Evolutionary conservation across 2,329 filamentous ascomycete genomes (phyloP).

Genomic region (Teratosphaeria gauchensis): DNA sequence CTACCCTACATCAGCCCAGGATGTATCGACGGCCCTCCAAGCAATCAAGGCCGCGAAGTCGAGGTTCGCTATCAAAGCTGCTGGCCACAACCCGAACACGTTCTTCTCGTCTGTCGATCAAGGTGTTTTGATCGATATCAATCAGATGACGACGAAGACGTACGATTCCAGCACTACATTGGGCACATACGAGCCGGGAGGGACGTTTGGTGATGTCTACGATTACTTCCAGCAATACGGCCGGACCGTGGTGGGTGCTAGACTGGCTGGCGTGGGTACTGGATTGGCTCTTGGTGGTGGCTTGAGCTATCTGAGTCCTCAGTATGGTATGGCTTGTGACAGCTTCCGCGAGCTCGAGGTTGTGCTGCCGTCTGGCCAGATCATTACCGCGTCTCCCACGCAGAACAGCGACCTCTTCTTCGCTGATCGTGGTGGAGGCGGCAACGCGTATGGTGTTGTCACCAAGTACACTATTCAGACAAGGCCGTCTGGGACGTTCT

Average conservation of each 20-base stretch:
- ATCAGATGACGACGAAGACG: not conserved
- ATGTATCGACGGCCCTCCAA: not conserved
- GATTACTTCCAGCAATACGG: not conserved
- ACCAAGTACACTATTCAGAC: slow-evolving; percentile 9
- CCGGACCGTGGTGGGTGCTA: not conserved
- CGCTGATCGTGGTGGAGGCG: slow-evolving; percentile 45
- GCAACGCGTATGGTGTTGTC: slow-evolving; percentile 35
- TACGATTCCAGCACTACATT: not conserved
- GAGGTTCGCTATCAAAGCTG: not conserved
- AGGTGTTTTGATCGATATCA: not conserved
- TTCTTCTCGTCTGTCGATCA: not conserved
- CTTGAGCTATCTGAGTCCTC: slow-evolving; percentile 12
- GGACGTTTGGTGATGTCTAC: not conserved
- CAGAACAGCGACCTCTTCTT: slow-evolving; percentile 42
- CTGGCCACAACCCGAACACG: not conserved
- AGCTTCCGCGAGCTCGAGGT: slow-evolving; percentile 25
- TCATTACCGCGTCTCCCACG: slow-evolving; percentile 36
- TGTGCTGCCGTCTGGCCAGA: slow-evolving; percentile 42
- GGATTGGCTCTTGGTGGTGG: slow-evolving; percentile 5
- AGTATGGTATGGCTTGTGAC: slow-evolving; percentile 14
- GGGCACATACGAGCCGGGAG: not conserved
- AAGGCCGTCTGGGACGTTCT: not conserved
- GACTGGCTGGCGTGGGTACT: not conserved
- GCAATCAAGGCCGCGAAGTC: not conserved
- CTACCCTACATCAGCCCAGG: not conserved